Percentiles rank a stretch among this genome's conserved stretches.
phyloP scores from a whole-genome alignment of 164 flowering plant species.

The Saururus chinensis region DNA sequence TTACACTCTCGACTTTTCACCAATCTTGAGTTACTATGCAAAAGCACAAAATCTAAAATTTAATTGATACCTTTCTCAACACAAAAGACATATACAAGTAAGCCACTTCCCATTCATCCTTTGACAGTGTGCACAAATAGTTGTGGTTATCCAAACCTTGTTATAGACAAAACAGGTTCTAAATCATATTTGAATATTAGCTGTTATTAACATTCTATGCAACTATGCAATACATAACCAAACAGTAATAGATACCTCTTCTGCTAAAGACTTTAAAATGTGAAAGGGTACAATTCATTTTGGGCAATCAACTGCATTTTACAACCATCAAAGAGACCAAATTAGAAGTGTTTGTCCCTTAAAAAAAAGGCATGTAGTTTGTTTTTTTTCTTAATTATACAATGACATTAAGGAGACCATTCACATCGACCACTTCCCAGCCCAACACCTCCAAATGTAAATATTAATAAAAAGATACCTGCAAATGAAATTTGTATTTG shows the following conservation, averaged over 20 bases:
- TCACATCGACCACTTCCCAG: neutral
- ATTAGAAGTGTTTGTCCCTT: neutral
- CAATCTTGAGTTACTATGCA: neutral
- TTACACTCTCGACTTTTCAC: no score
- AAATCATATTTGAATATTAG: neutral
- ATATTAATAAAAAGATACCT: conserved; percentile 34
- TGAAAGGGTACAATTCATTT: conserved; percentile 95
- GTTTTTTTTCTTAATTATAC: no score
- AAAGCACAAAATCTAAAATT: neutral
- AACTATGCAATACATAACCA: neutral
- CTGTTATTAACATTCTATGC: neutral
- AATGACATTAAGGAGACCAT: no score
- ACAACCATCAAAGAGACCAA: conserved; percentile 5
- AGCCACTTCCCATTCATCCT: conserved; percentile 96
- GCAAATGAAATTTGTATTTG: conserved; percentile 85
- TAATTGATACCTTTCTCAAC: conserved; percentile 56
- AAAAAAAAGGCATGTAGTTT: no score
- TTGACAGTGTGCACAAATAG: conserved; percentile 38
- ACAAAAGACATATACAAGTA: conserved; percentile 78
- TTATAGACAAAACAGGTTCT: no score
- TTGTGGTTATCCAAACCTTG: neutral
- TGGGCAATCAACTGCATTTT: conserved; percentile 99
- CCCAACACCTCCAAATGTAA: neutral
- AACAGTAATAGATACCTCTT: conserved; percentile 49
- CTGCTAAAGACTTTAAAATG: conserved; percentile 79